Base-by-base conservation (phyloP, 2,329 filamentous ascomycete genomes). In the Neonectria magnoliae region DNA sequence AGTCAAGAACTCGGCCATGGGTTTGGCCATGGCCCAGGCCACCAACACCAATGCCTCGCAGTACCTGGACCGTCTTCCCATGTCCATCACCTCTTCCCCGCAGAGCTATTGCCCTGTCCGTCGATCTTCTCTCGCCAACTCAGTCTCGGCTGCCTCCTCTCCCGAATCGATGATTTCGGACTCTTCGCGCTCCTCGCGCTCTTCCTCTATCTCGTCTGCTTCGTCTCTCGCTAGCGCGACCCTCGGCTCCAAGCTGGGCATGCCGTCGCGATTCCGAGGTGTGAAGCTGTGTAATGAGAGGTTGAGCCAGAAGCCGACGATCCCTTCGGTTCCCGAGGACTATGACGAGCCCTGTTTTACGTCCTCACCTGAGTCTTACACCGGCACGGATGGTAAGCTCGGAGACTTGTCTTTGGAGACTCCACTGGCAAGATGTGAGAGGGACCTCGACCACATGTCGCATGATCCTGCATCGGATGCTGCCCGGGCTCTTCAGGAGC, bases 131-230 rank as follows among this genome's bases (percentile, higher is more conserved):
- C 84, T 90, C 65, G 88, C 87, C 75, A 88, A 85, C 73, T 88
- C 88, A 18, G 81, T 88, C 70, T 90, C 88, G 27, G 87, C 86
- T 31, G 84, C 85, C 36, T 90, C 88, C 64, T 90, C 88, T 29
- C 88, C 88, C 67, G 88, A 90, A 74, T 90, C 88, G 60, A 90
- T 90, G 88, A 79, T 90, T 50, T 90, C 88, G 64, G 88, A 90
- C 74, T 81, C 82, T 62, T 90, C 85, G 63, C 84, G 84, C 66
- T 83, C 87, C 67, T 90, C 88, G 68, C 87, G 87, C 76, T 89
- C 87, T 57, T 90, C 88, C 75, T 90, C 88, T 18, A 87, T 89
- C 78, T 90, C 87, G 62, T 89, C 87, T 74, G 83, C 86, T 72
- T 89, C 87, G 70, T 88, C 86, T 64, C 79, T 87, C 80, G 84